These are phyloP conservation scores for Porcisia deanei DNA, from an alignment of 208 protist species.

Conservation along the genomic window DNA sequence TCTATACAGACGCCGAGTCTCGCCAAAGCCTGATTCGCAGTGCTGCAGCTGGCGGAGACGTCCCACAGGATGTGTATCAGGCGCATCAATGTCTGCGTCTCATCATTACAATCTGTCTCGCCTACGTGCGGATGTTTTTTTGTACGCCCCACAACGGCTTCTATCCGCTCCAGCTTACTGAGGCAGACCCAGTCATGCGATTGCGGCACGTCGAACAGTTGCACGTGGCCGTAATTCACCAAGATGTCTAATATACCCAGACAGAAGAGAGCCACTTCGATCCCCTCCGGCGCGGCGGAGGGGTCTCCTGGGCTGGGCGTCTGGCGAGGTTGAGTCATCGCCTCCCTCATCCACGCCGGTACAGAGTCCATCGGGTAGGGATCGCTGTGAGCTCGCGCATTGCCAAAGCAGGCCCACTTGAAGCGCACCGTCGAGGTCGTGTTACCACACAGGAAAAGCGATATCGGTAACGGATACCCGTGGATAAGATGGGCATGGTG, in stretches of 20 bases:
- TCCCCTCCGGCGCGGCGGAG: constrained; percentile 2
- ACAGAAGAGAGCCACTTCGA: constrained; percentile 27
- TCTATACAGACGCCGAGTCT: constrained; percentile 11
- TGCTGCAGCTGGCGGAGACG: constrained; percentile 7
- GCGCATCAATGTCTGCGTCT: background rate
- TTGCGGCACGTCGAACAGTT: background rate
- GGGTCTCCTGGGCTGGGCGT: background rate
- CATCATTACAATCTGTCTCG: background rate
- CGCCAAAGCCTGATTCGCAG: constrained; percentile 11
- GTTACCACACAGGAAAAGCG: constrained; percentile 39
- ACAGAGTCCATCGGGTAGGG: constrained; percentile 37
- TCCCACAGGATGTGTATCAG: constrained; percentile 30
- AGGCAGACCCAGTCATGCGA: background rate
- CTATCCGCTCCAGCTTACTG: constrained; percentile 19
- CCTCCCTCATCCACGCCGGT: constrained; percentile 17
- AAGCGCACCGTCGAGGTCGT: constrained; percentile 20
- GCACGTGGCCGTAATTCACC: background rate
- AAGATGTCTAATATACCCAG: constrained; percentile 23
- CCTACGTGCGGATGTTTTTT: background rate
- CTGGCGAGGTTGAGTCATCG: constrained; percentile 10
- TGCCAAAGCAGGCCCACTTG: constrained; percentile 67
- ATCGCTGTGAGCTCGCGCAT: constrained; percentile 25
- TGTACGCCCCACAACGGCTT: constrained; percentile 1
- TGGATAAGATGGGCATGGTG: constrained; percentile 53
- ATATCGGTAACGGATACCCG: constrained; percentile 51